Percentiles rank a stretch among this genome's conserved stretches.
phyloP scores from a whole-genome alignment of 352 stramenopile species.

The Pythium rishiriense region DNA sequence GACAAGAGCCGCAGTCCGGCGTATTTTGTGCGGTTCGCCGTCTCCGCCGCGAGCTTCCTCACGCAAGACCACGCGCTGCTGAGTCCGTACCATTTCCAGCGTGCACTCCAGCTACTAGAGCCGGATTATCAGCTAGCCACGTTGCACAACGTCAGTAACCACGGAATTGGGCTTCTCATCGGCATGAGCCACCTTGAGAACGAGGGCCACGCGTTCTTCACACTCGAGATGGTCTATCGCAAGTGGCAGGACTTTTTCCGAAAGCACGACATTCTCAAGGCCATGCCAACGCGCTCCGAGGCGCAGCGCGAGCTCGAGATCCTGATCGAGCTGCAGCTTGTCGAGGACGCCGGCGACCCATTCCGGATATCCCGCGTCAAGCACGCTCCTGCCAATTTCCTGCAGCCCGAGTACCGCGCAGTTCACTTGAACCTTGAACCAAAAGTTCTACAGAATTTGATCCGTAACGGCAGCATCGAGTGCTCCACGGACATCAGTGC shows the following conservation, averaged over 20 bases:
- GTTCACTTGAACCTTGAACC: constrained; percentile 77
- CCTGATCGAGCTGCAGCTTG: constrained; percentile 64
- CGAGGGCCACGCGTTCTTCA: constrained; percentile 62
- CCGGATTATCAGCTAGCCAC: constrained; percentile 76
- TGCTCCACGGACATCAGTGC: constrained; percentile 76
- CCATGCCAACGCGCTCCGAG: constrained; percentile 70
- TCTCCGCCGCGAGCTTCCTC: constrained; percentile 52
- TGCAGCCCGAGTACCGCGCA: constrained; percentile 75
- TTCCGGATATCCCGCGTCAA: constrained; percentile 65
- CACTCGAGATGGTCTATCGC: constrained; percentile 84
- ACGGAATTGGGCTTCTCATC: constrained; percentile 73
- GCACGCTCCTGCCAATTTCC: constrained; percentile 37
- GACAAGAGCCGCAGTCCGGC: constrained; percentile 60
- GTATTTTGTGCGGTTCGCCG: constrained; percentile 68
- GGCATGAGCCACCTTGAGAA: constrained; percentile 81
- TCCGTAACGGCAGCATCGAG: constrained; percentile 68
- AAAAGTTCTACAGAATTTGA: constrained; percentile 68
- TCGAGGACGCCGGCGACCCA: constrained; percentile 73
- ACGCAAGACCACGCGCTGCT: constrained; percentile 41
- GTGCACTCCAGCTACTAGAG: constrained; percentile 58
- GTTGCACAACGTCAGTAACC: constrained; percentile 59
- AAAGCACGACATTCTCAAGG: constrained; percentile 64
- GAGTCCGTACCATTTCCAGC: constrained; percentile 42
- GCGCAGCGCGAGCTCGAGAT: constrained; percentile 76
- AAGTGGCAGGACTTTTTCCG: constrained; percentile 81